Base-by-base conservation (phyloP, 495 filamentous ascomycete genomes). In the Penicillium macrosclerotiorum region DNA sequence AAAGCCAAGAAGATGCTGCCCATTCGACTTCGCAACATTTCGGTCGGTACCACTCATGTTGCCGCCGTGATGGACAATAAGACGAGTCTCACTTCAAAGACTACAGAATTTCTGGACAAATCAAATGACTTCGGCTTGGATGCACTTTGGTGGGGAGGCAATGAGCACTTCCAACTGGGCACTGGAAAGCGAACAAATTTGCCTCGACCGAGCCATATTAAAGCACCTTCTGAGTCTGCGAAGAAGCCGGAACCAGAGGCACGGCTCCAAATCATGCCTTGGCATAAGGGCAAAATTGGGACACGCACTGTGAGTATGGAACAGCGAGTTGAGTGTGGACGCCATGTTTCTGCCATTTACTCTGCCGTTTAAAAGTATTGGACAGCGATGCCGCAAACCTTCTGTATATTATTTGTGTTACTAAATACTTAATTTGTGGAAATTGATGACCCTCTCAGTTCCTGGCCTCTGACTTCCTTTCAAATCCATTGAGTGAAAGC, bases 111-210 rank as follows among this genome's bases (percentile, higher is more conserved):
- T 5, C 59, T 67, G 5, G 74, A 69, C 8, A 74, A 77, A 3
- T 72, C 71, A 3, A 79, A 82, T 37, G 82, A 85, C 47, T 95
- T 79, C 74, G 92, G 92, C 38, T 81, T 82, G 7, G 93, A 97
- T 63, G 82, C 87, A 2, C 60, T 96, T 5, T 94, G 84, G 78
- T 98, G 91, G 88, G 93, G 93, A 51, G 88, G 87, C 27, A 98
- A 96, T 56, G 92, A 98, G 68, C 77, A 81, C 50, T 95, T 87
- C 59, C 93, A 98, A 60, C 78, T 98, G 13, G 93, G 93, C 3
- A 96, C 86, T 3, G 92, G 93, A 26, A 92, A 83, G 72, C 69
- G 91, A 47, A 95, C 80, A 57, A 97, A 98, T 57, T 51, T 81
- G 5, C 68, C 76, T 23, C 73, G 74, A 8, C 93, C 93, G 11